These are phyloP conservation scores for Acacia crassicarpa DNA, from an alignment of 306 rosid species.

Conservation along the genomic window DNA sequence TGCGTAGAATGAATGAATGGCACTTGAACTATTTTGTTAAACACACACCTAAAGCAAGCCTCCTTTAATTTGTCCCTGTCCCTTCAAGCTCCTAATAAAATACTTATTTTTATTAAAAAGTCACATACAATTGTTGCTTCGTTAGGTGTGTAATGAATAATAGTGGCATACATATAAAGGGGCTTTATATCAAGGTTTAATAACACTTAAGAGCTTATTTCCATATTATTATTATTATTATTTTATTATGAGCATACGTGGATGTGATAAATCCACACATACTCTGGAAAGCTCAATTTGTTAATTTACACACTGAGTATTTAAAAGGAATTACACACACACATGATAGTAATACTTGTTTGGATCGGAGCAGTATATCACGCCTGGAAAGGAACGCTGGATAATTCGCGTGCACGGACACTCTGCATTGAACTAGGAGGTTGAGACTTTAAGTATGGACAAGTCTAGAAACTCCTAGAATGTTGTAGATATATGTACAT, in stretches of 20 bases:
- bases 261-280: background rate
- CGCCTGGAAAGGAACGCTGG: too few relatives aligned
- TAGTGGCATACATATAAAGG: background rate
- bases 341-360: too few relatives aligned
- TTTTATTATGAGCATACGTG: background rate
- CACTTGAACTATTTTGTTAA: constrained; percentile 20
- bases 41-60: constrained; percentile 18
- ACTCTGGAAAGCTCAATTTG: background rate
- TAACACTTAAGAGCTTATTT: background rate
- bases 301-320: too few relatives aligned
- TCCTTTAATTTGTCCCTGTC: constrained; percentile 23
- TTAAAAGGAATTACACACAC: too few relatives aligned
- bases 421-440: too few relatives aligned
- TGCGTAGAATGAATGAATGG: constrained; percentile 12
- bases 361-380: too few relatives aligned
- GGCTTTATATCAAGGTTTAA: background rate
- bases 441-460: too few relatives aligned
- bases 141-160: constrained; percentile 12
- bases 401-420: too few relatives aligned
- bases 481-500: too few relatives aligned
- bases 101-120: background rate
- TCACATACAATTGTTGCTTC: constrained; percentile 16
- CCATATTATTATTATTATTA: background rate
- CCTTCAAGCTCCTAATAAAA: constrained; percentile 3
- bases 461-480: too few relatives aligned